These are phyloP conservation scores for Botrytis pseudocinerea DNA, from an alignment of 2,329 filamentous ascomycete species.

Conservation along the genomic window DNA sequence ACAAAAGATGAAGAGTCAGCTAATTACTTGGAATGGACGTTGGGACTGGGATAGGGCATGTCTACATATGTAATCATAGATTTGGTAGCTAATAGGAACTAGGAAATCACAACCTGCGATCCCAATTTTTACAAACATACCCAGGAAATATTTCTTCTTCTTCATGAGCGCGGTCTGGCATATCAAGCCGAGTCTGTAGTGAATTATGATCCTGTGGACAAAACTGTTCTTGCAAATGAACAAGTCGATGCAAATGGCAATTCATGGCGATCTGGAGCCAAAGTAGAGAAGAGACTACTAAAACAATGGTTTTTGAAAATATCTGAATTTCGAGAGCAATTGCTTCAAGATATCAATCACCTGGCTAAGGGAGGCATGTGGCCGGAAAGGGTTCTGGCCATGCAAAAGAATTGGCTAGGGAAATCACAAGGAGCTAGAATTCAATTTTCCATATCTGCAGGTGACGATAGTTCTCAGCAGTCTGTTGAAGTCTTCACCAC, in stretches of 20 bases:
- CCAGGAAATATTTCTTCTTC: constrained; percentile 78
- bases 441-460: constrained; percentile 62
- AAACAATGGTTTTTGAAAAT: constrained; percentile 92
- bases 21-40: constrained; percentile 74
- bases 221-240: constrained; percentile 88
- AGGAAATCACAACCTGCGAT: constrained; percentile 85
- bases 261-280: constrained; percentile 85
- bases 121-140: constrained; percentile 88
- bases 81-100: constrained; percentile 26
- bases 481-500: constrained; percentile 77
- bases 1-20: constrained; percentile 77
- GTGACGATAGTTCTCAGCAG: constrained; percentile 29
- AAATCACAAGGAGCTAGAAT: constrained; percentile 73
- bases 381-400: constrained; percentile 79
- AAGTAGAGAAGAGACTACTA: constrained; percentile 74
- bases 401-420: constrained; percentile 88
- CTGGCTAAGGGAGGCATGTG: constrained; percentile 66
- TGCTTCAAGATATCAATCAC: constrained; percentile 69
- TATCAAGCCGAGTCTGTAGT: constrained; percentile 83
- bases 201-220: constrained; percentile 88
- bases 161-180: constrained; percentile 72
- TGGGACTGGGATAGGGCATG: constrained; percentile 83
- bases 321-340: constrained; percentile 71
- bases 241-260: constrained; percentile 84
- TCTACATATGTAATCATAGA: constrained; percentile 31